Evolutionary conservation across 1,284 basidiomycete species (phyloP).

Genomic region (Fomitopsis pinicola): DNA sequence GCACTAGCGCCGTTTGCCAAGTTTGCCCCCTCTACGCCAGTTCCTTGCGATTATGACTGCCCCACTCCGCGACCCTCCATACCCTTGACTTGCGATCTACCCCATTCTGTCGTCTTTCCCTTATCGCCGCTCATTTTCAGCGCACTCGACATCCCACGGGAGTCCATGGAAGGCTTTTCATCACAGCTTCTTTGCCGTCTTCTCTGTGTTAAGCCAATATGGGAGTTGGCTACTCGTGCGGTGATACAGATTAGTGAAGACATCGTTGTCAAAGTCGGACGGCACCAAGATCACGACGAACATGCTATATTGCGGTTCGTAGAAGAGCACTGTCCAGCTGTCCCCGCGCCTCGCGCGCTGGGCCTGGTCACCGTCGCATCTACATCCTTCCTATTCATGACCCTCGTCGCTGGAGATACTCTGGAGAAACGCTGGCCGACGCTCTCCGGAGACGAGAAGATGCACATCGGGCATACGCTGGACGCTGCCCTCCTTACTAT

Average conservation of each 20-base stretch:
- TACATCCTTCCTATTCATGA: conserved; percentile 20
- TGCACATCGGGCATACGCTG: not conserved
- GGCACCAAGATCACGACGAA: conserved; percentile 5
- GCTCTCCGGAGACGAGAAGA: conserved; percentile 5
- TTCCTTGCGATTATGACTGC: not conserved
- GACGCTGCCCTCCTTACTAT: not conserved
- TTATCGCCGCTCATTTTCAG: not conserved
- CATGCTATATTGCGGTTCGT: conserved; percentile 4
- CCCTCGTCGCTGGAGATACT: conserved; percentile 16
- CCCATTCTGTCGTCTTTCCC: not conserved
- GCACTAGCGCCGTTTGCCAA: not conserved
- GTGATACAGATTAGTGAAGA: conserved; percentile 2
- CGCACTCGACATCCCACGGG: not conserved
- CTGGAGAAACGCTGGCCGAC: conserved; percentile 9
- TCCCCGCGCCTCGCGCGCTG: conserved; percentile 13
- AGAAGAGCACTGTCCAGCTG: conserved; percentile 2
- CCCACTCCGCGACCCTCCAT: not conserved
- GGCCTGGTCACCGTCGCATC: conserved; percentile 11
- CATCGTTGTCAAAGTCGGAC: conserved; percentile 2
- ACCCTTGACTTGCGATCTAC: not conserved
- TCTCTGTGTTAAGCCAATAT: not conserved
- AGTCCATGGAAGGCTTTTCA: not conserved
- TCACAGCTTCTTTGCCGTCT: not conserved
- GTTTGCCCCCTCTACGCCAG: not conserved
- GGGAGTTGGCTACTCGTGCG: not conserved